Conservation (phyloP, 805 yeast genomes). For the Novakomyces olei region DNA sequence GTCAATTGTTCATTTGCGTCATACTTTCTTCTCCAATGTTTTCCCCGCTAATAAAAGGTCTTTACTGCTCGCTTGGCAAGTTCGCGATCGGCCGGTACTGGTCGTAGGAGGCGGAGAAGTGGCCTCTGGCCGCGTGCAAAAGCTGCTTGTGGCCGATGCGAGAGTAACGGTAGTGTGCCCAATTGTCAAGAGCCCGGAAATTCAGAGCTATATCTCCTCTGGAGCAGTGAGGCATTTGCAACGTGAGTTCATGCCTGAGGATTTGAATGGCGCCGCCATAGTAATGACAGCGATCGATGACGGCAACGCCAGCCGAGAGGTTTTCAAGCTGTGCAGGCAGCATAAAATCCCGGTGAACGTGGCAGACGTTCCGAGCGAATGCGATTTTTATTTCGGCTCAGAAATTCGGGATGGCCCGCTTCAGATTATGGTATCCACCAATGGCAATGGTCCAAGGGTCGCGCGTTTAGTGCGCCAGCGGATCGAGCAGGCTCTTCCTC, state of each 20-base stretch:
- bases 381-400: constrained; percentile 74
- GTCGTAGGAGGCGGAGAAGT: constrained; percentile 66
- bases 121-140: constrained; percentile 46
- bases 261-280: constrained; percentile 28
- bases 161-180: constrained; percentile 41
- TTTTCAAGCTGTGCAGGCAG: constrained; percentile 30
- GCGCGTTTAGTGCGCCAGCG: constrained; percentile 39
- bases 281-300: constrained; percentile 61
- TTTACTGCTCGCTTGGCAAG: constrained; percentile 48
- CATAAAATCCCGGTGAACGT: constrained; percentile 39
- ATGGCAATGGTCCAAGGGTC: constrained; percentile 61
- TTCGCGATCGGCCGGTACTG: constrained; percentile 21
- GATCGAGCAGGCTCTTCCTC: constrained; percentile 18
- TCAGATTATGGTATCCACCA: constrained; percentile 64
- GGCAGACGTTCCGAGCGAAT: constrained; percentile 64
- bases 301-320: constrained; percentile 31
- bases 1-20: too few species aligned
- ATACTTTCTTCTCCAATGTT: too few species aligned
- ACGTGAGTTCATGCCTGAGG: constrained; percentile 15
- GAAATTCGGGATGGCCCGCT: constrained; percentile 49
- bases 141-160: constrained; percentile 48
- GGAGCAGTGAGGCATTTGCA: constrained; percentile 20
- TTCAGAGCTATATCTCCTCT: constrained; percentile 15
- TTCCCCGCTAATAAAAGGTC: too few species aligned
- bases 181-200: constrained; percentile 16